Conservation (phyloP, 306 rosid species). For the Casuarina equisetifolia region DNA sequence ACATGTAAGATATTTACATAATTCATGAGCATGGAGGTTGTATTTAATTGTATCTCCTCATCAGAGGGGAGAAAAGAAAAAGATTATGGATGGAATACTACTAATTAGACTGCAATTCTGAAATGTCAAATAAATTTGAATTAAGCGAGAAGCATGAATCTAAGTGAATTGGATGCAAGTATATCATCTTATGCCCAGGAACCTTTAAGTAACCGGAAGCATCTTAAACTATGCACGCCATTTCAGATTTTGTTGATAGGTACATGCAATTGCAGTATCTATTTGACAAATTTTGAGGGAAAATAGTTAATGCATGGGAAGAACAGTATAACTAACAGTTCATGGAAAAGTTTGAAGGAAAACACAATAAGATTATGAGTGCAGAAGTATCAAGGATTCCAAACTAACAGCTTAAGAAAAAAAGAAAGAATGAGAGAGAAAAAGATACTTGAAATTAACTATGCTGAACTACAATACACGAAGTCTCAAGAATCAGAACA, state of each 20-base stretch:
- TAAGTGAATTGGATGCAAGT: not conserved
- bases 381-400: not conserved
- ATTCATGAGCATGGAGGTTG: slow-evolving; percentile 12
- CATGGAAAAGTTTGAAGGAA: slow-evolving; percentile 3
- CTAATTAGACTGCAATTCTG: not conserved
- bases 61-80: not conserved
- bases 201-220: not conserved
- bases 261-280: not conserved
- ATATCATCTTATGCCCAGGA: not conserved
- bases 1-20: slow-evolving; percentile 38
- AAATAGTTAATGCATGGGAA: not conserved
- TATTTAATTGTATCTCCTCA: not conserved
- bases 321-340: not conserved
- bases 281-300: not conserved
- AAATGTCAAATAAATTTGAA: not conserved
- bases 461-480: not conserved
- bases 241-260: not conserved
- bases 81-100: not conserved
- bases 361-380: not conserved
- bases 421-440: not conserved
- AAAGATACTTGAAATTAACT: not conserved
- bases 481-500: not conserved
- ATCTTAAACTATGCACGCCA: not conserved
- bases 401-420: not conserved
- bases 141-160: not conserved